Base-by-base conservation (phyloP, 768 basidiomycete species). In the Boletellus ananiceps region DNA sequence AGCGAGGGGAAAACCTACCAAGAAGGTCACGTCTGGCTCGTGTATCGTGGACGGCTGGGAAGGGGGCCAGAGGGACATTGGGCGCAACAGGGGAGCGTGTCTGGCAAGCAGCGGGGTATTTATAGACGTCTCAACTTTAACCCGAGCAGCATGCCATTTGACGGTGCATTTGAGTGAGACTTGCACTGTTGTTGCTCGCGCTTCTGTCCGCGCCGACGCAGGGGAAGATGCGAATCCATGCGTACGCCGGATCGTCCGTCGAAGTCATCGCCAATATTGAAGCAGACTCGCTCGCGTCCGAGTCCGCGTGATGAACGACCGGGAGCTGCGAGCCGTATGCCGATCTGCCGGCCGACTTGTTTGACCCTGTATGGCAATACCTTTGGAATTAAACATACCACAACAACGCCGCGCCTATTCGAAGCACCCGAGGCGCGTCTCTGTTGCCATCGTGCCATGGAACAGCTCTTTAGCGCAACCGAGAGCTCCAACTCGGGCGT, bases 361-460 rank as follows among this genome's bases (percentile, higher is more conserved):
- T 60, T 64, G 54, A 12, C 13, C 9, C 29, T 54, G 51, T 63
- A 37, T 58, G 52, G 52, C 56, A 61, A 52, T 29, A 37, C 33
- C 66, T 34, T 66, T 47, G 13, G 25, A 59, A 63, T 56, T 19
- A 42, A 68, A 66, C 52, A 66, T 14, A 50, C 31, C 36, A 61
- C 62, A 66, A 66, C 56, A 66, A 68, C 64, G 57, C 57, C 55
- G 41, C 54, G 52, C 34, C 5, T 47, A 57, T 48, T 34, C 45
- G 44, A 40, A 44, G 43, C 42, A 46, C n/a, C 12, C 25, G 15
- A 14, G 21, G n/a, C 46, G 23, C 38, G 46, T 42, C 36, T 8
- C 21, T 31, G 48, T 35, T 39, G 39, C 14, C 27, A 39, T 43
- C 36, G 27, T 27, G 25, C 21, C 38, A 69, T 67, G 66, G 66